These are phyloP conservation scores for Epichloe gansuensis DNA, from an alignment of 2,329 filamentous ascomycete species.

Conservation along the genomic window DNA sequence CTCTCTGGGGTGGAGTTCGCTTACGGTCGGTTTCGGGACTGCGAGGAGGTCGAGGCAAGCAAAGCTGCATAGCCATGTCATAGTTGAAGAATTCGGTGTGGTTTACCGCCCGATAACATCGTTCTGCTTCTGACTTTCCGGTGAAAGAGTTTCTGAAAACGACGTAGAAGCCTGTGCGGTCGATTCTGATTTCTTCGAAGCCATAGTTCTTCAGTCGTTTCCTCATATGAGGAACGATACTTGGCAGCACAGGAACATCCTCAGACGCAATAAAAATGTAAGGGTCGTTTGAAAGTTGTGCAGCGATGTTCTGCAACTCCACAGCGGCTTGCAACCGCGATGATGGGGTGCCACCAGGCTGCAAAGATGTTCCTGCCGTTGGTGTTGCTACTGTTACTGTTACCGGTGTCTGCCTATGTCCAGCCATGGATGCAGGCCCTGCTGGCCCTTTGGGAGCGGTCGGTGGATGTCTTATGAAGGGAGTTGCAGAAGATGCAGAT, in stretches of 20 bases:
- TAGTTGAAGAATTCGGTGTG: slow-evolving; percentile 85
- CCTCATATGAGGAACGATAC: slow-evolving; percentile 81
- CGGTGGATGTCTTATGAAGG: slow-evolving; percentile 49
- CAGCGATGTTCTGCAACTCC: slow-evolving; percentile 54
- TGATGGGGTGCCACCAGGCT: slow-evolving; percentile 15
- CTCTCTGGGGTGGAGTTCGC: slow-evolving; percentile 24
- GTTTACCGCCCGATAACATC: slow-evolving; percentile 69
- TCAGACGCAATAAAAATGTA: slow-evolving; percentile 84
- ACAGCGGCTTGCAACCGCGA: slow-evolving; percentile 34
- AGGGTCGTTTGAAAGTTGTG: slow-evolving; percentile 63
- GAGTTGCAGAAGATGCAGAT: slow-evolving; percentile 13
- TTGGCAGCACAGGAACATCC: slow-evolving; percentile 74
- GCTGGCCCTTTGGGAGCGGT: slow-evolving; percentile 81
- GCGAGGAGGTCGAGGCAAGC: slow-evolving; percentile 18
- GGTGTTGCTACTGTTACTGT: neutral
- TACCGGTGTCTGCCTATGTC: slow-evolving; percentile 13
- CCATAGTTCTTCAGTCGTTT: slow-evolving; percentile 75
- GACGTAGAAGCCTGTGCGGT: slow-evolving; percentile 81
- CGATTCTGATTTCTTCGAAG: slow-evolving; percentile 71
- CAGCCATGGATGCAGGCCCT: slow-evolving; percentile 29
- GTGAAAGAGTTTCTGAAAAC: slow-evolving; percentile 70
- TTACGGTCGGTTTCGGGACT: slow-evolving; percentile 15
- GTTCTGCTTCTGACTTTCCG: slow-evolving; percentile 69
- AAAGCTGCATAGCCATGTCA: slow-evolving; percentile 78
- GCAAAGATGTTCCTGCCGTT: slow-evolving; percentile 13